Percentiles rank a stretch among this genome's conserved stretches.
Conservation (phyloP, 2,329 filamentous ascomycete genomes). For the Cladobotryum protrusum region DNA sequence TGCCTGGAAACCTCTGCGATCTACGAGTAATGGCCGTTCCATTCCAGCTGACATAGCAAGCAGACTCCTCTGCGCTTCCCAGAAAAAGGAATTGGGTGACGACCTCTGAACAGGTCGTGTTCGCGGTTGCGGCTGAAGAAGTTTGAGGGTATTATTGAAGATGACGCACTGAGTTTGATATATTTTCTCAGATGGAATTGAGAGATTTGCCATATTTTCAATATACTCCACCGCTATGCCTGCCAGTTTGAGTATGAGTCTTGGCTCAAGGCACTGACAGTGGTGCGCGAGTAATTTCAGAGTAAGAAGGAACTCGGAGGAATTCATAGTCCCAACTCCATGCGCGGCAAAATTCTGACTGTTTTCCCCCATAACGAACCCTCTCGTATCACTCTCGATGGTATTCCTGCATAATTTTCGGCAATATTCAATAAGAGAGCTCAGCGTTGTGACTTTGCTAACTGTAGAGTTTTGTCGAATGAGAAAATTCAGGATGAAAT, state of each 20-base stretch:
- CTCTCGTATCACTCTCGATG: neutral
- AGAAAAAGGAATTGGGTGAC: slow-evolving; percentile 32
- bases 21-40: slow-evolving; percentile 44
- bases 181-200: slow-evolving; percentile 13
- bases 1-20: slow-evolving; percentile 45
- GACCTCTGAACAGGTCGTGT: slow-evolving; percentile 19
- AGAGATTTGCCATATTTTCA: slow-evolving; percentile 13
- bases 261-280: slow-evolving; percentile 27
- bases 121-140: slow-evolving; percentile 21
- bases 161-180: slow-evolving; percentile 25
- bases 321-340: slow-evolving; percentile 9
- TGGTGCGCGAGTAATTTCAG: slow-evolving; percentile 24
- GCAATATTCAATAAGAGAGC: slow-evolving; percentile 22
- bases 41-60: slow-evolving; percentile 46
- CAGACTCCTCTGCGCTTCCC: slow-evolving; percentile 51
- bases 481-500: slow-evolving; percentile 27
- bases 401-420: slow-evolving; percentile 11
- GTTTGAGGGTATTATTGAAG: slow-evolving; percentile 25
- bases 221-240: slow-evolving; percentile 23
- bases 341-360: neutral
- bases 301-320: slow-evolving; percentile 19
- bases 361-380: neutral
- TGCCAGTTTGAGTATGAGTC: slow-evolving; percentile 26
- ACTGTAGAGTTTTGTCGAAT: slow-evolving; percentile 22
- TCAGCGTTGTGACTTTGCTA: slow-evolving; percentile 18